A percentile compares a stretch with the other conserved stretches of the same genome.
phyloP scores from a whole-genome alignment of 305 asterid genomes.

The Ilex paraguariensis region DNA sequence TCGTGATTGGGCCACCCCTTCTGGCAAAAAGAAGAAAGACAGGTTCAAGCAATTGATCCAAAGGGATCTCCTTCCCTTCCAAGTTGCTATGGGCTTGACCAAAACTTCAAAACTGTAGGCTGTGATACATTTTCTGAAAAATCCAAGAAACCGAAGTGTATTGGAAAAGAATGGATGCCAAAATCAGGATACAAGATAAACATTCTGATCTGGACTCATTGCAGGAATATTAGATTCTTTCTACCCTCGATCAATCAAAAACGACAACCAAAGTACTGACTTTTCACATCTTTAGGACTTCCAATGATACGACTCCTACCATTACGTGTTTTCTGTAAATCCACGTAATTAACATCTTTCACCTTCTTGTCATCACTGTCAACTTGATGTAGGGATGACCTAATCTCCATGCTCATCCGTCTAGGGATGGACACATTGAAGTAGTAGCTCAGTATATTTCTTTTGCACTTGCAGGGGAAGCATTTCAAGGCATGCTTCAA shows the following conservation, averaged over 20 bases:
- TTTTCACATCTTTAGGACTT: conserved; percentile 24
- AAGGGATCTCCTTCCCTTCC: no score
- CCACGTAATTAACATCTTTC: conserved; percentile 26
- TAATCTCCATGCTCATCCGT: conserved; percentile 42
- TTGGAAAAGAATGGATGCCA: no score
- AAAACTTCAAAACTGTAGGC: no score
- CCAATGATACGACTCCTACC: conserved; percentile 15
- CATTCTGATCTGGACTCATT: background rate
- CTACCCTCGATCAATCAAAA: conserved; percentile 1
- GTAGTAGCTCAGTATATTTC: conserved; percentile 44
- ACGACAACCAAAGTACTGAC: conserved; percentile 26
- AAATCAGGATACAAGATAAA: no score
- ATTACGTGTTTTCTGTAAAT: conserved; percentile 21
- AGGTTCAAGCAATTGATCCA: no score
- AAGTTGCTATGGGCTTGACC: no score
- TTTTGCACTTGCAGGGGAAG: conserved; percentile 36
- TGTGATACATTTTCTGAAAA: no score
- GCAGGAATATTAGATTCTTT: background rate
- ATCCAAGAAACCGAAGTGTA: no score
- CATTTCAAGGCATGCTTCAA: conserved; percentile 45
- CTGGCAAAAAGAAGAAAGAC: no score
- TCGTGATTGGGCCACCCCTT: no score
- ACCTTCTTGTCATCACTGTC: conserved; percentile 52
- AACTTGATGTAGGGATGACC: conserved; percentile 30
- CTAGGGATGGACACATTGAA: conserved; percentile 59